Evolutionary conservation across 148 eudicot genomes (phyloP), one percentile per base, ranked within the genome.

Genomic region (Persicaria tinctoria): DNA sequence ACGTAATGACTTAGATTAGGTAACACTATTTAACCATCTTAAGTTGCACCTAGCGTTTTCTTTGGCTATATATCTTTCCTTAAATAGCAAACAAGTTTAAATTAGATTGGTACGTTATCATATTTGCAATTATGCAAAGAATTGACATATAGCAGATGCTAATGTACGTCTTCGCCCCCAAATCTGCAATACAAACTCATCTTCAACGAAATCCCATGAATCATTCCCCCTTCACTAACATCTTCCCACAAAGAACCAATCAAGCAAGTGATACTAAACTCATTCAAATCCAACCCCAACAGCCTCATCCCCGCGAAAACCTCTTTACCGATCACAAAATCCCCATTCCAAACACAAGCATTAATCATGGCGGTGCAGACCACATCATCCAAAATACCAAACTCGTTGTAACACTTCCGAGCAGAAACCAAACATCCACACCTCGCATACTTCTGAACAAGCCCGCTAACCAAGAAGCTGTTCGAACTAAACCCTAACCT

Each of bases 321-420:
- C 69, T 62, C 53, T 48, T 70, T 85, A 7, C 83, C 86, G 27
- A 77, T 82, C 47, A 80, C 86, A 80, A 90, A 78, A 54, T 85
- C 85, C 27, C 66, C 75, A 79, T 85, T 90, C 86, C 81, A 82
- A 78, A 88, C 91, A 85, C 76, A 90, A 63, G 88, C 94, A 82
- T 86, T 90, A 72, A 90, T 83, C 94, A 88, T 88, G 16, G 87
- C 80, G 51, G 85, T 86, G 77, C 81, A 88, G 64, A 83, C 88
- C 75, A 88, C 89, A 76, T 78, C 73, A 85, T 90, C 94, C 70
- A 86, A 51, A 46, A 76, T 77, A 73, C 71, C 73, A 80, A 80
- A 87, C 80, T 83, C 91, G 70, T 76, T 77, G 77, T 87, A 86
- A 79, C 88, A 90, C 78, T 73, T 88, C 75, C 86, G 85, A 74